These are phyloP conservation scores for Cladorrhinum sp. DNA, from an alignment of 2,329 filamentous ascomycete genomes.

Conservation along the genomic window DNA sequence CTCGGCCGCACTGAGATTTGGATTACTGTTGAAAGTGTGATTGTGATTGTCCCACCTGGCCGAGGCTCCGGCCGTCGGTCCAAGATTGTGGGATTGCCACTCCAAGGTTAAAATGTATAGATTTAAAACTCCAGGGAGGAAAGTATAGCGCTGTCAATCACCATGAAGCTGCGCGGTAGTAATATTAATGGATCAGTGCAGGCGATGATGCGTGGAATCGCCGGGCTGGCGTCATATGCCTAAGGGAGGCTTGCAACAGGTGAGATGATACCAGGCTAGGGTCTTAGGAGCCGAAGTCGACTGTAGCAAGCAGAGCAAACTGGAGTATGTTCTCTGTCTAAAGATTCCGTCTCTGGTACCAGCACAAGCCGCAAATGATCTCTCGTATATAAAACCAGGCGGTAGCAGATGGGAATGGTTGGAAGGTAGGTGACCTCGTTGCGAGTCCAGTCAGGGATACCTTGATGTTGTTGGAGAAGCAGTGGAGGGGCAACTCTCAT, in stretches of 20 bases:
- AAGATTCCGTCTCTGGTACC: background rate
- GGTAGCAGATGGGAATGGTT: too few species aligned
- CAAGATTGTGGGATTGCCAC: background rate
- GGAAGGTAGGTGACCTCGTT: too few species aligned
- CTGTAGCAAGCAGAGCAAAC: background rate
- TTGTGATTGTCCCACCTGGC: background rate
- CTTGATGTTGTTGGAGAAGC: background rate
- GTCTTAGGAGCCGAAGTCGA: background rate
- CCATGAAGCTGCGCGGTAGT: background rate
- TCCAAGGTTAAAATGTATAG: background rate
- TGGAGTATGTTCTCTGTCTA: background rate
- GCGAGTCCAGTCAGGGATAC: background rate
- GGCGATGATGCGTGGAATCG: background rate
- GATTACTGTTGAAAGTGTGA: background rate
- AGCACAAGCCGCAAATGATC: background rate
- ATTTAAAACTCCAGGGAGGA: background rate
- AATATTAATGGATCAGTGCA: background rate
- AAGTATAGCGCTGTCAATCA: background rate
- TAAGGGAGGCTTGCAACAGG: background rate
- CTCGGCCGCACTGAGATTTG: background rate
- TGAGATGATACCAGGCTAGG: background rate
- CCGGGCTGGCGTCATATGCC: background rate
- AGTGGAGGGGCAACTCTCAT: slow-evolving; percentile 12
- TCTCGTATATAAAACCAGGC: background rate
- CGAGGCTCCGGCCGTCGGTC: background rate